Conservation (phyloP, 345 rosid genomes). For the Aethionema arabicum region DNA sequence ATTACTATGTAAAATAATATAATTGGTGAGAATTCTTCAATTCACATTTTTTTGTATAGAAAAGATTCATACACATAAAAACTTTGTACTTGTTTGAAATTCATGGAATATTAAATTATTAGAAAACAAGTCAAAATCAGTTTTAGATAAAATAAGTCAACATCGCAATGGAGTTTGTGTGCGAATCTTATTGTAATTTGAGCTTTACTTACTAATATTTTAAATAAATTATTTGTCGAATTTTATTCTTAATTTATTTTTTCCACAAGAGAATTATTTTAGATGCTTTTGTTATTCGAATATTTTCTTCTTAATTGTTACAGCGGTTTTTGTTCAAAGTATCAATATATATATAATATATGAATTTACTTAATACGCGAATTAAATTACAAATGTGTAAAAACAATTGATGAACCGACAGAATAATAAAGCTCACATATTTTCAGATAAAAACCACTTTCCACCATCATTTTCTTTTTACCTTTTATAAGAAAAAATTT, state of each 20-base stretch:
- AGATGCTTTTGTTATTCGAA: too few relatives aligned
- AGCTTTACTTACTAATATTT: conserved; percentile 17
- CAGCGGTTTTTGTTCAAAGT: too few relatives aligned
- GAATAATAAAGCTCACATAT: neutral
- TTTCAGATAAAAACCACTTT: neutral
- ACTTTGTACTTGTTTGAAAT: conserved; percentile 12
- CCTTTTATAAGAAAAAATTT: conserved; percentile 15
- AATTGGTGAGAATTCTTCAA: neutral
- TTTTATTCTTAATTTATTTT: conserved; percentile 1
- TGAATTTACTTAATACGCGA: neutral
- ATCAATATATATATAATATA: neutral
- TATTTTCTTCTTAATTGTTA: too few relatives aligned
- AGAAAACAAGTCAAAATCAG: conserved; percentile 21
- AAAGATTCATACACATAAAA: neutral
- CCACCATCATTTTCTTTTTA: neutral
- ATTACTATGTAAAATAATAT: too few relatives aligned
- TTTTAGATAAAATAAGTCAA: conserved; percentile 32
- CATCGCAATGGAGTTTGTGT: conserved; percentile 34
- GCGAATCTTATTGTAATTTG: conserved; percentile 40
- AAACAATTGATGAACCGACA: neutral
- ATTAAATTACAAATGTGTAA: neutral
- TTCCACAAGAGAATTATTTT: too few relatives aligned
- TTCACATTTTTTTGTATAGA: conserved; percentile 14
- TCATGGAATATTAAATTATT: neutral
- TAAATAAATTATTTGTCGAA: neutral